Evolutionary conservation across 305 asterid genomes (phyloP).

Genomic region (Rubia tinctorum): DNA sequence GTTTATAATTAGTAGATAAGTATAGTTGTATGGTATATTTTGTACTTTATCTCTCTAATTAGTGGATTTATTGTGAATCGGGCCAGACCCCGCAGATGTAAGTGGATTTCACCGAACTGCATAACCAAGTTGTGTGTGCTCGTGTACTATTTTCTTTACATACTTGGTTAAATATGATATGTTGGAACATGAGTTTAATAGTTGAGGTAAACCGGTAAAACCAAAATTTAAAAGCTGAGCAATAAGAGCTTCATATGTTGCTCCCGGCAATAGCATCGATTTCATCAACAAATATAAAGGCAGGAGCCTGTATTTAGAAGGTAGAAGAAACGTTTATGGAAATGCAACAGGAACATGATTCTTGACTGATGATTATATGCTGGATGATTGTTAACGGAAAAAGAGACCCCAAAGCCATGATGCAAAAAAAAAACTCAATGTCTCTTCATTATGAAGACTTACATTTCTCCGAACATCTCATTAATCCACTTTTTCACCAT

Average conservation of each 20-base stretch:
- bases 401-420: background rate
- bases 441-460: conserved; percentile 29
- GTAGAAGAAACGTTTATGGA: background rate
- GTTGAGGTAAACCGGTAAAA: no score
- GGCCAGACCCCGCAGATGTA: no score
- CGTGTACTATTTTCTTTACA: no score
- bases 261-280: conserved; percentile 99
- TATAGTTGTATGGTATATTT: no score
- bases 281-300: conserved; percentile 96
- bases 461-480: conserved; percentile 95
- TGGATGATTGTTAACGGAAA: background rate
- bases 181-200: no score
- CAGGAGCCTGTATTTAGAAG: conserved; percentile 75
- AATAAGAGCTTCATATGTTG: conserved; percentile 88
- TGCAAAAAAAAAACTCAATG: background rate
- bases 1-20: no score
- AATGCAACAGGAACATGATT: background rate
- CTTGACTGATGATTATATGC: background rate
- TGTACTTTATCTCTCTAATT: no score
- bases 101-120: no score
- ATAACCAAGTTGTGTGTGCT: no score
- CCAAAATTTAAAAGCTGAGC: no score
- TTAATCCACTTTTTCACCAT: conserved; percentile 96
- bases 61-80: no score
- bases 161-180: no score